Evolutionary conservation across 108 stramenopile genomes (phyloP).

Genomic region (Epipyxis sp.): DNA sequence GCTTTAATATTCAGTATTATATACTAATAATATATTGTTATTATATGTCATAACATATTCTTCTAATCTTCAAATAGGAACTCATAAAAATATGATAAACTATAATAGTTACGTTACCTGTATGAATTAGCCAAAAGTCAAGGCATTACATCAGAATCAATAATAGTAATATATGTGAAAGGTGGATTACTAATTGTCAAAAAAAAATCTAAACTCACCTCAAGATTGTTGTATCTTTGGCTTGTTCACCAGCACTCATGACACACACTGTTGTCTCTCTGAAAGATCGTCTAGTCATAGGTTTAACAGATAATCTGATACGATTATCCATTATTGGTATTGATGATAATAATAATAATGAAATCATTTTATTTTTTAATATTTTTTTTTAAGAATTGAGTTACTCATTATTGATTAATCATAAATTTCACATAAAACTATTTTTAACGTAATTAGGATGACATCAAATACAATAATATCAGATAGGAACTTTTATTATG

Average conservation of each 20-base stretch:
- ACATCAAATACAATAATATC: too few relatives aligned
- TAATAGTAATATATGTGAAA: constrained; percentile 79
- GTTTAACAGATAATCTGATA: constrained; percentile 78
- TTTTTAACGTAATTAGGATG: too few relatives aligned
- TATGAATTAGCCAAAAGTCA: constrained; percentile 72
- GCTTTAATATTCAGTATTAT: too few relatives aligned
- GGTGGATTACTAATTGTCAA: constrained; percentile 65
- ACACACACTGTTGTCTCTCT: constrained; percentile 73
- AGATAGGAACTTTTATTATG: too few relatives aligned
- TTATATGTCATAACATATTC: too few relatives aligned
- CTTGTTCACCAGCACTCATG: constrained; percentile 87
- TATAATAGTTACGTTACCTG: too few relatives aligned
- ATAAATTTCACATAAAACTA: too few relatives aligned
- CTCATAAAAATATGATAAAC: too few relatives aligned
- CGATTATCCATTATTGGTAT: constrained; percentile 81
- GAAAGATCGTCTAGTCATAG: constrained; percentile 67
- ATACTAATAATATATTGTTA: too few relatives aligned
- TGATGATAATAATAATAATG: constrained; percentile 72
- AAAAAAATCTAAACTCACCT: constrained; percentile 72
- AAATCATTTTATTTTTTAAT: too few relatives aligned
- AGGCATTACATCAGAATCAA: constrained; percentile 80
- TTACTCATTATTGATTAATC: constrained; percentile 60
- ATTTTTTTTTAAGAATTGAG: constrained; percentile 72
- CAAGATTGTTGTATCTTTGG: constrained; percentile 76
- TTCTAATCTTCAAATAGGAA: too few relatives aligned